Base-by-base conservation (phyloP, 768 basidiomycete species). In the Epithele typhae region DNA sequence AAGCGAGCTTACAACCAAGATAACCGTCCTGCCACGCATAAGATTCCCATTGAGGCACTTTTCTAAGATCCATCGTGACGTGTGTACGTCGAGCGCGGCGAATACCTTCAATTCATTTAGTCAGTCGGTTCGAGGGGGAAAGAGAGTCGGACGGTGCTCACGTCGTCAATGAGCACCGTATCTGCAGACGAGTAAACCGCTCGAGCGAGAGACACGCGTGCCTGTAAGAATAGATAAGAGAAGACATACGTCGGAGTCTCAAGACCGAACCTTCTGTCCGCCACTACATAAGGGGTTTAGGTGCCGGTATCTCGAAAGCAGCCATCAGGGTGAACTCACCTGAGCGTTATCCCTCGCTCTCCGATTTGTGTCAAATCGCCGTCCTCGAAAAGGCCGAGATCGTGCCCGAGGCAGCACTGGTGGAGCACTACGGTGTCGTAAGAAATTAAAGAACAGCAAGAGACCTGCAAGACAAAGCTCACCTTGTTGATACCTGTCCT, bases 321-420 rank as follows among this genome's bases (percentile, higher is more conserved):
- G 81, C n/a, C n/a, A n/a, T n/a, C n/a, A n/a, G n/a, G 71, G 52
- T 72, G 72, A 18, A 69, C 71, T 14, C 66, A 72, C 56, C 64
- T 69, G 23, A 70, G 49, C n/a, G 69, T 76, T 6, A 76, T 50
- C 12, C 79, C 79, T 58, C 76, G 78, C 51, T 81, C 79, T 12
- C 79, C 79, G 21, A 81, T 72, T 53, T 77, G 76, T 5, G 76
- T 77, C 46, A 64, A 43, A 48, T 77, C 76, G 2, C 76, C 75
- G n/a, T 71, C 72, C n/a, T 71, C 57, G 49, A 76, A 71, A 22
- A 77, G 49, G 22, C 55, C 61, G 11, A 78, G 58, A 53, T 78
- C 76, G 22, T 68, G 67, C 43, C 67, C 63, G 8, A 76, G 56
- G 15, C 64, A 65, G 40, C 68, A 69, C 39, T 69, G 68, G 23